Conservation (phyloP, 306 rosid genomes). For the Vicia villosa region DNA sequence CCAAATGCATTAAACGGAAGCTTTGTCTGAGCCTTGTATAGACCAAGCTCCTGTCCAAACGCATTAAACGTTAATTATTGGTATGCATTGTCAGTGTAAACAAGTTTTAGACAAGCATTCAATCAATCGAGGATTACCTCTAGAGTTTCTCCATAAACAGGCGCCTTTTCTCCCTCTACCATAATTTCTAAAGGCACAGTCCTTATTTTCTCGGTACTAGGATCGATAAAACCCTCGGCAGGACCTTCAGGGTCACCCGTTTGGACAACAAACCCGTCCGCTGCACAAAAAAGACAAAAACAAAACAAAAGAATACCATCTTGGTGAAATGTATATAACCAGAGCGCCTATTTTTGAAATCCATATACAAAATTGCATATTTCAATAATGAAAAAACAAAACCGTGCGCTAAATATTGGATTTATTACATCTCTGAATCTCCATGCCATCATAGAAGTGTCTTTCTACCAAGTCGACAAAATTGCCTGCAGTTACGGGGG, state of each 20-base stretch:
- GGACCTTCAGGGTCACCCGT: constrained; percentile 99
- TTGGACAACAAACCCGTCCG: constrained; percentile 97
- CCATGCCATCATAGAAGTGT: constrained; percentile 96
- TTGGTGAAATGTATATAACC: constrained; percentile 20
- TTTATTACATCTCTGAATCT: constrained; percentile 88
- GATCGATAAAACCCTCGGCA: constrained; percentile 98
- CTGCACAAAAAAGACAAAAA: constrained; percentile 41
- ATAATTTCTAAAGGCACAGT: constrained; percentile 81
- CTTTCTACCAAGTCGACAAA: constrained; percentile 90
- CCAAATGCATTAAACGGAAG: constrained; percentile 99
- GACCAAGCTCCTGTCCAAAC: constrained; percentile 87
- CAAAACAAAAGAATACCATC: constrained; percentile 27
- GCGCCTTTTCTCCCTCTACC: constrained; percentile 79
- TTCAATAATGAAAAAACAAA: background rate
- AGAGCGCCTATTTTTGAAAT: constrained; percentile 13
- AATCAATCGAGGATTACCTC: constrained; percentile 61
- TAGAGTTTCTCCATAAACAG: constrained; percentile 85
- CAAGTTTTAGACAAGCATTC: background rate
- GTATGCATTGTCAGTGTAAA: background rate
- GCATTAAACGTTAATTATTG: no score
- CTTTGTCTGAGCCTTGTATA: constrained; percentile 98
- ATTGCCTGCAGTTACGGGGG: constrained; percentile 95
- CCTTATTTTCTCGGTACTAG: constrained; percentile 89
- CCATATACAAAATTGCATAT: constrained; percentile 1
- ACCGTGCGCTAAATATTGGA: constrained; percentile 21